phyloP scores from a whole-genome alignment of 2,329 filamentous ascomycete genomes.

The Fusarium solani-melongenae region DNA sequence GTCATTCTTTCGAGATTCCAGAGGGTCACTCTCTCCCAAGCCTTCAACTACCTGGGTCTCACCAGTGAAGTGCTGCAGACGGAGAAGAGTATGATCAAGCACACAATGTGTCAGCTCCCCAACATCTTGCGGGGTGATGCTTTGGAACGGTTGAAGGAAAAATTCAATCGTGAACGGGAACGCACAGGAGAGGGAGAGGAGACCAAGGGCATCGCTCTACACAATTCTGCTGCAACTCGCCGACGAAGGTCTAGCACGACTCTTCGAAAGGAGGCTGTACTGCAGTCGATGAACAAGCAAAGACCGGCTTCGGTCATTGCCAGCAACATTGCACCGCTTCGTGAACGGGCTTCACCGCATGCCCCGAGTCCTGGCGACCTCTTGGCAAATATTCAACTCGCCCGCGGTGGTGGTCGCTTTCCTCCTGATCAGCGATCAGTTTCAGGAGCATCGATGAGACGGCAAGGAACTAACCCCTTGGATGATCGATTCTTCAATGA shows the following conservation, averaged over 20 bases:
- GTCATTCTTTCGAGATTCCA: constrained; percentile 96
- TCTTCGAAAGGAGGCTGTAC: constrained; percentile 81
- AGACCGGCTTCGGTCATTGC: constrained; percentile 57
- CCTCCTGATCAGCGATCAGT: constrained; percentile 33
- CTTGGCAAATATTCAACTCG: constrained; percentile 79
- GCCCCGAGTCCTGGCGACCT: constrained; percentile 81
- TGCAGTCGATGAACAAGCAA: constrained; percentile 72
- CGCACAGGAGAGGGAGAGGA: constrained; percentile 83
- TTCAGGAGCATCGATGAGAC: constrained; percentile 41
- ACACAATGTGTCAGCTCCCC: constrained; percentile 89
- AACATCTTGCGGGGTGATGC: constrained; percentile 89
- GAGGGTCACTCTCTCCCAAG: constrained; percentile 92
- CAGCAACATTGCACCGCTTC: constrained; percentile 53
- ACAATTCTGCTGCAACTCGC: constrained; percentile 77
- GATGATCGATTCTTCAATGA: constrained; percentile 65
- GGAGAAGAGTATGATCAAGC: constrained; percentile 93
- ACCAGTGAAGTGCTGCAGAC: constrained; percentile 92
- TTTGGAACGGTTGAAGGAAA: constrained; percentile 87
- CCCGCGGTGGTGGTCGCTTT: constrained; percentile 66
- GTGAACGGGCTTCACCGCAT: constrained; percentile 55
- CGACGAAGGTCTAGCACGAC: constrained; percentile 78
- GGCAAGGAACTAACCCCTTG: constrained; percentile 57
- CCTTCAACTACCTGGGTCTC: constrained; percentile 92
- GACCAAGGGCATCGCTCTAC: constrained; percentile 89
- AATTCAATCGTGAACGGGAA: constrained; percentile 87